phyloP scores from a whole-genome alignment of 805 yeast species.

The Nakazawaea wyomingensis region DNA sequence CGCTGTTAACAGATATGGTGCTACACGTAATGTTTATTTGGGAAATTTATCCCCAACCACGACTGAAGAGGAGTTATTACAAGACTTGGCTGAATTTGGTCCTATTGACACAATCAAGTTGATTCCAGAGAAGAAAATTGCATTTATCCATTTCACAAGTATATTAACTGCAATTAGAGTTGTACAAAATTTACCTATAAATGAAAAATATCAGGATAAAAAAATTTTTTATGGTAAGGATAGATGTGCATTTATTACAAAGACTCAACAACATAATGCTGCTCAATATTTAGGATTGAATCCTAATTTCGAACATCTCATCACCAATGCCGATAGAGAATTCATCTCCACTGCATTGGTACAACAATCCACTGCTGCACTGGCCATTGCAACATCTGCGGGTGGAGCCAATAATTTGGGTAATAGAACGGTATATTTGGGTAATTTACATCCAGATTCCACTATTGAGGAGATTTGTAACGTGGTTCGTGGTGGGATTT shows the following conservation, averaged over 20 bases:
- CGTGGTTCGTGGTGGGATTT: conserved; percentile 90
- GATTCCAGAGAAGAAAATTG: conserved; percentile 74
- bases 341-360: conserved; percentile 69
- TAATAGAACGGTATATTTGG: conserved; percentile 88
- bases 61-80: conserved; percentile 55
- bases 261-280: conserved; percentile 95
- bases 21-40: conserved; percentile 89
- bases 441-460: conserved; percentile 83
- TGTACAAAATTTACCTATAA: conserved; percentile 67
- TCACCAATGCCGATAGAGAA: conserved; percentile 52
- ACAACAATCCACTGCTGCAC: conserved; percentile 95
- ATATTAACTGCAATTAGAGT: conserved; percentile 83
- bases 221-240: conserved; percentile 92
- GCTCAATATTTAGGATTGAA: conserved; percentile 90
- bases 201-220: conserved; percentile 65
- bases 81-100: conserved; percentile 72
- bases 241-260: conserved; percentile 89
- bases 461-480: conserved; percentile 92
- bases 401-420: conserved; percentile 93
- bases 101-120: conserved; percentile 80
- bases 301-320: conserved; percentile 80
- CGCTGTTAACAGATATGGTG: conserved; percentile 78
- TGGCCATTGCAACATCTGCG: conserved; percentile 92
- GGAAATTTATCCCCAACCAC: conserved; percentile 66
- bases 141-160: conserved; percentile 86